phyloP scores from a whole-genome alignment of 78 protist genomes.

The Dictyostelium firmibasis region DNA sequence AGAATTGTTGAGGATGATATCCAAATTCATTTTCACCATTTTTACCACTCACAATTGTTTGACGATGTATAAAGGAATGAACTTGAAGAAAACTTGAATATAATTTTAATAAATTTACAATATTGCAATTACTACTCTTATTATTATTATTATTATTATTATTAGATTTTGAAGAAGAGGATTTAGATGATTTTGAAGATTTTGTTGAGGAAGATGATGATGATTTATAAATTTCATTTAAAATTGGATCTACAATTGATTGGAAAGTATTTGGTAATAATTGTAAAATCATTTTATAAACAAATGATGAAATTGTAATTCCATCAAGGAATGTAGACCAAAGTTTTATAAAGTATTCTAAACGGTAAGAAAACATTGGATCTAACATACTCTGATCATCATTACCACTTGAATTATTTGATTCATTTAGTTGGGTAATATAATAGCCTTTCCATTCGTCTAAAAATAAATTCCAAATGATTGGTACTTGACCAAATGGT shows the following conservation, averaged over 20 bases:
- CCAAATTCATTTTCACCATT: conserved; percentile 28
- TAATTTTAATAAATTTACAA: background rate
- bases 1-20: conserved; percentile 71
- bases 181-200: background rate
- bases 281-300: background rate
- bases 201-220: background rate
- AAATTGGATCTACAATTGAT: background rate
- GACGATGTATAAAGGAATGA: conserved; percentile 46
- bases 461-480: conserved; percentile 37
- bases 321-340: background rate
- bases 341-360: background rate
- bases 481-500: conserved; percentile 76
- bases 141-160: background rate
- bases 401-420: background rate
- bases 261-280: background rate
- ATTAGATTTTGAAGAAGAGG: background rate
- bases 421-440: background rate
- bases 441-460: conserved; percentile 14
- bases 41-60: conserved; percentile 3
- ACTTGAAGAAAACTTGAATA: conserved; percentile 49
- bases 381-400: background rate
- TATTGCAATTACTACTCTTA: background rate
- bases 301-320: conserved; percentile 4
- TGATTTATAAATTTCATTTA: background rate
- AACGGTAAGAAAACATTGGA: background rate